Conservation (phyloP, 164 flowering plant species). For the Buxus sempervirens region DNA sequence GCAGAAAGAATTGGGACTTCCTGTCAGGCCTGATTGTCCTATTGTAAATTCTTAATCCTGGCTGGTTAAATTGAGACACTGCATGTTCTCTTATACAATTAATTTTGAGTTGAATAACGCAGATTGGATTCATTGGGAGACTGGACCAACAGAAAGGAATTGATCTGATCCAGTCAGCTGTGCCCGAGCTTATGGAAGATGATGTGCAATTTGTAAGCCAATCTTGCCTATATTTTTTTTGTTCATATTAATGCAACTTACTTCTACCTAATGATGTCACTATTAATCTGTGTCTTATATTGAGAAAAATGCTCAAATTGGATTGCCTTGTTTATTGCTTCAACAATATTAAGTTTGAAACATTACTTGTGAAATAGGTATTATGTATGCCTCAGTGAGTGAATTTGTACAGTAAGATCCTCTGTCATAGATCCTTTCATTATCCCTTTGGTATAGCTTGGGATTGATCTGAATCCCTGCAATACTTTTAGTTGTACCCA, state of each 20-base stretch:
- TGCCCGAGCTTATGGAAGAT: conserved; percentile 74
- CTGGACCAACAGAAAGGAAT: conserved; percentile 93
- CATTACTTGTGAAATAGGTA: too few species aligned
- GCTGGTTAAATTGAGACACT: not conserved
- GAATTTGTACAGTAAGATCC: too few species aligned
- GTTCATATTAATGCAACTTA: not conserved
- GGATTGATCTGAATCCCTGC: too few species aligned
- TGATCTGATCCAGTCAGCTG: conserved; percentile 60
- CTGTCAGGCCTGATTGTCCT: conserved; percentile 75
- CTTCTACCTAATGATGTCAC: not conserved
- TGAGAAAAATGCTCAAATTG: not conserved
- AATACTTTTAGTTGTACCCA: too few species aligned
- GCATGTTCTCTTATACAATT: not conserved
- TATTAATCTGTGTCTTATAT: not conserved
- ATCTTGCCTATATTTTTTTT: too few species aligned
- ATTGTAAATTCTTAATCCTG: conserved; percentile 39
- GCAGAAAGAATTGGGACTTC: conserved; percentile 84
- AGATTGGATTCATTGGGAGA: conserved; percentile 98
- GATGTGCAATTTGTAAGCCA: conserved; percentile 87
- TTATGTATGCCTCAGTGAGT: too few species aligned
- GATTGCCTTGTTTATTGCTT: not conserved
- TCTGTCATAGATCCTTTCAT: too few species aligned
- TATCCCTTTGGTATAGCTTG: too few species aligned
- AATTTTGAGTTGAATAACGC: conserved; percentile 14
- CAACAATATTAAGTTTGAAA: too few species aligned